Evolutionary conservation across 2,329 filamentous ascomycete genomes (phyloP).

Genomic region (Phialophora verrucosa): DNA sequence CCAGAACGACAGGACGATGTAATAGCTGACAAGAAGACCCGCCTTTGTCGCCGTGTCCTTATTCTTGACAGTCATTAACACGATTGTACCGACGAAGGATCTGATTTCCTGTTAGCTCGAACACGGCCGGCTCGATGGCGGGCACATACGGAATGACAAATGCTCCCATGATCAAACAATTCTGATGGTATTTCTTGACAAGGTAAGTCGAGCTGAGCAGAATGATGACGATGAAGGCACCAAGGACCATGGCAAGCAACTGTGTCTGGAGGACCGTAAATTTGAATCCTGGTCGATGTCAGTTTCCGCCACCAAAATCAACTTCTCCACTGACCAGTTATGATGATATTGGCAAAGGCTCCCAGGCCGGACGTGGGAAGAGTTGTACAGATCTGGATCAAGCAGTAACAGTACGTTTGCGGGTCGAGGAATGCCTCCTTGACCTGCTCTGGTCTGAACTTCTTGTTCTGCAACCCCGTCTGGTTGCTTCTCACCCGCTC

Average conservation of each 20-base stretch:
- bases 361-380: conserved; percentile 75
- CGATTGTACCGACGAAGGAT: not conserved
- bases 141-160: not conserved
- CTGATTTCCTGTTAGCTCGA: not conserved
- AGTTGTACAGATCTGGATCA: conserved; percentile 73
- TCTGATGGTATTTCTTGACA: not conserved
- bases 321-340: conserved; percentile 1
- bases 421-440: conserved; percentile 67
- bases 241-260: not conserved
- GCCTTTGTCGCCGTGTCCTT: not conserved
- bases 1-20: conserved; percentile 79
- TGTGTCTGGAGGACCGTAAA: not conserved
- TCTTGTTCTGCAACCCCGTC: conserved; percentile 65
- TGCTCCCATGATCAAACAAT: not conserved
- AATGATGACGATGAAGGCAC: not conserved
- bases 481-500: conserved; percentile 66
- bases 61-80: not conserved
- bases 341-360: conserved; percentile 67
- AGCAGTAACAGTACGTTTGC: conserved; percentile 68
- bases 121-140: not conserved
- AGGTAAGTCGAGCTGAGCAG: not conserved
- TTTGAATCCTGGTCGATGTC: conserved; percentile 1
- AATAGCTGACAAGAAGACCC: conserved; percentile 71
- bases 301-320: not conserved
- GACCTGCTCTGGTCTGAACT: conserved; percentile 60